Percentiles rank a stretch among this genome's conserved stretches.
Conservation (phyloP, 2,329 filamentous ascomycete species). For the Botrytis medusae region DNA sequence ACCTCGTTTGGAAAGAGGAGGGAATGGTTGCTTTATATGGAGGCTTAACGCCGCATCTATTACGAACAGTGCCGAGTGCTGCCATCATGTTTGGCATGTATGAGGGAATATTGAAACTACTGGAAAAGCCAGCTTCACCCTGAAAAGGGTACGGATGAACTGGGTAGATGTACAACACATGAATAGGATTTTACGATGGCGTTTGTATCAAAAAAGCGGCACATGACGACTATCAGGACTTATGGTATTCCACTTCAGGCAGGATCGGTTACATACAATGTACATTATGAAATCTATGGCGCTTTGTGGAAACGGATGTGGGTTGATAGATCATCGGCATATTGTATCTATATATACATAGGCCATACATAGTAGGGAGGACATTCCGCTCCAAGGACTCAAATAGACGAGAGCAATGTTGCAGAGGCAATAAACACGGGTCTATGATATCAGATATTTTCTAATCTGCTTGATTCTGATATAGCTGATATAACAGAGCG, state of each 20-base stretch:
- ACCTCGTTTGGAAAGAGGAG: constrained; percentile 83
- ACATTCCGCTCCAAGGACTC: constrained; percentile 19
- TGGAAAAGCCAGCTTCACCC: constrained; percentile 34
- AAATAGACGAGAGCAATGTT: neutral
- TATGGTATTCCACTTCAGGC: constrained; percentile 9
- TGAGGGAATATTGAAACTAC: constrained; percentile 41
- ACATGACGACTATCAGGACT: constrained; percentile 16
- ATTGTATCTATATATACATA: neutral
- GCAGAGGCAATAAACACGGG: constrained; percentile 1
- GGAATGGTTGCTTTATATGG: constrained; percentile 84
- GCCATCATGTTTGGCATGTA: constrained; percentile 96
- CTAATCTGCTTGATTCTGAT: neutral
- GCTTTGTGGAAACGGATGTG: constrained; percentile 12
- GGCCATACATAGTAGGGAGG: neutral
- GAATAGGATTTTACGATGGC: constrained; percentile 26
- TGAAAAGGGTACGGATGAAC: constrained; percentile 17
- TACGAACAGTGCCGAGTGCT: constrained; percentile 86
- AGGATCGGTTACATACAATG: constrained; percentile 6
- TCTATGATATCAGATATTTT: neutral
- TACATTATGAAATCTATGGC: constrained; percentile 19
- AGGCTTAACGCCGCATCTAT: constrained; percentile 85
- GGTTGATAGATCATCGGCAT: constrained; percentile 10
- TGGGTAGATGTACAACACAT: constrained; percentile 14
- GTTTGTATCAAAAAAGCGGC: constrained; percentile 27
- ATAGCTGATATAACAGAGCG: neutral